Evolutionary conservation across 1,139 yeast species (phyloP), one percentile per base, ranked within the genome.

Genomic region (Geotrichum siamense): DNA sequence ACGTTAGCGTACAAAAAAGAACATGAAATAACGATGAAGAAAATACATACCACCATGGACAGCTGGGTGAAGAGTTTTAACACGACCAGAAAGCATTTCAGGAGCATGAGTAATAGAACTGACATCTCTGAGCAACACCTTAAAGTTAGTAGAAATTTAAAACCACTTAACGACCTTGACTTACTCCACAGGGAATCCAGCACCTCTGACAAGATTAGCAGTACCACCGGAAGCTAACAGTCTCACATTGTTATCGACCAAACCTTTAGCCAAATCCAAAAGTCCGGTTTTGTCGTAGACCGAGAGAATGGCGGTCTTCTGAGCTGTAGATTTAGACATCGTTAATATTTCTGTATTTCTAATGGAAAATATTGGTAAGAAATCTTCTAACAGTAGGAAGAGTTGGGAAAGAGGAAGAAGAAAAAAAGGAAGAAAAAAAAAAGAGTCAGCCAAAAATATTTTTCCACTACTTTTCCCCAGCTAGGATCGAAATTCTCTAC

Each of bases 11-110:
- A n/a, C n/a, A n/a, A n/a, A n/a, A n/a, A n/a, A n/a, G n/a, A n/a
- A n/a, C n/a, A 13, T 9, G n/a, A 13, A 28, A 28, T 13, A 10
- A 28, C 6, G 22, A 34, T n/a, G 13, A 19, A 12, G 21, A 20
- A 19, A 6, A 10, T 16, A 25, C 46, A 12, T 43, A 49, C 97
- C 98, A 56, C 95, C 98, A 65, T 91, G 98, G 50, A 91, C 96
- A 38, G 97, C 97, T 33, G 98, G 98, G 65, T 91, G 98, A 59
- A 91, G 75, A 49, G 98, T 91, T 74, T 91, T 91, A 58, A 91
- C 98, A 70, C 98, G 78, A 51, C 98, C 98, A 49, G 96, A 95
- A 56, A 91, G 75, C 96, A 91, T 91, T 69, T 91, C 98, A 44
- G 98, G 98, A 30, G 97, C 97, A 62, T 89, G 94, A 40, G 98